phyloP scores from a whole-genome alignment of 371 early-diverging fungal species.

The Conidiobolus coronatus region DNA sequence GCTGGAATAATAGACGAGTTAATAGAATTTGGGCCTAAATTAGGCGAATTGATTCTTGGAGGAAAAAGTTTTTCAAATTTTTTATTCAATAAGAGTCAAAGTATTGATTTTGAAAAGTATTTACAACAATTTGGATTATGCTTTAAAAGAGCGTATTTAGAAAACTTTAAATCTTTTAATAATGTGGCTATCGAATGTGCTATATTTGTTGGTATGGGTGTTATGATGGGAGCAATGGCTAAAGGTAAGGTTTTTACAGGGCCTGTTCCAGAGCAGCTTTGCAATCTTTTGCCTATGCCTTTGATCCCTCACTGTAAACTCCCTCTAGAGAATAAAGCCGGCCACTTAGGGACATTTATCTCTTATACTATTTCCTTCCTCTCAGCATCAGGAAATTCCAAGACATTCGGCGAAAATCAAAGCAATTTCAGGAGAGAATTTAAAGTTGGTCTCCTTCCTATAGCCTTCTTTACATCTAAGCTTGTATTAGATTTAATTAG shows the following conservation, averaged over 20 bases:
- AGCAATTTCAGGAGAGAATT: conserved; percentile 24
- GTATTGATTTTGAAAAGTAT: neutral
- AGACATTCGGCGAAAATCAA: conserved; percentile 23
- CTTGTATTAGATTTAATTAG: conserved; percentile 21
- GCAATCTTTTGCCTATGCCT: neutral
- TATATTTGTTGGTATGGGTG: conserved; percentile 20
- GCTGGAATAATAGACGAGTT: too few species aligned
- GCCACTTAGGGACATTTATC: conserved; percentile 3
- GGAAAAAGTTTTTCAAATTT: too few species aligned
- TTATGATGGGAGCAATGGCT: conserved; percentile 10
- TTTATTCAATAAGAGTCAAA: too few species aligned
- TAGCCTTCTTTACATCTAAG: conserved; percentile 25
- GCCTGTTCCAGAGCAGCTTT: conserved; percentile 2
- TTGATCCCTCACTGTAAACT: neutral
- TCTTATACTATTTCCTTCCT: conserved; percentile 1
- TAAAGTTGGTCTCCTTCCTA: conserved; percentile 15
- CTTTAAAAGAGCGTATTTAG: conserved; percentile 14
- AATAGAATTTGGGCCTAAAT: too few species aligned
- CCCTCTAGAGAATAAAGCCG: conserved; percentile 1
- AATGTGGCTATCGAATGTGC: conserved; percentile 21
- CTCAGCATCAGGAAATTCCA: conserved; percentile 9
- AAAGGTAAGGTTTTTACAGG: conserved; percentile 3
- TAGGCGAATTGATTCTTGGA: too few species aligned
- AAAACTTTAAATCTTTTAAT: conserved; percentile 17
- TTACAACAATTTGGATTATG: conserved; percentile 14